Base-by-base conservation (phyloP, 2,329 filamentous ascomycete genomes). In the Ophiostoma himal-ulmi region DNA sequence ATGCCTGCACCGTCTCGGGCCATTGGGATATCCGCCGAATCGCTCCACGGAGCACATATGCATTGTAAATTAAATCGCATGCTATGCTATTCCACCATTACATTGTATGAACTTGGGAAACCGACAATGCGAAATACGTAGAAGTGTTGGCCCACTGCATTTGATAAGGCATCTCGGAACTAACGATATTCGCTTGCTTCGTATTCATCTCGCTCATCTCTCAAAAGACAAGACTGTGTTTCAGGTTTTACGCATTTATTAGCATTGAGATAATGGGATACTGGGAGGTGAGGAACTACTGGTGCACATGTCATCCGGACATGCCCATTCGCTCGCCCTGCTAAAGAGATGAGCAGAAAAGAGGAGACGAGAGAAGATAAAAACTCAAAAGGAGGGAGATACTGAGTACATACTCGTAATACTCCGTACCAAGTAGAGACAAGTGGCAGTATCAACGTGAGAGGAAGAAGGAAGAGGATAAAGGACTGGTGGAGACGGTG, bases 221-320 rank as follows among this genome's bases (percentile, higher is more conserved):
- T 17, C 44, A n/a, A 20, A n/a, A 17, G 44, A 13, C 44, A 1
- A 20, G 17, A 17, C 20, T 7, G 44, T 48, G 44, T 17, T 48
- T 48, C 37, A 39, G 5, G 1, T 11, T 57, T 57, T 57, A 57
- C n/a, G 52, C 30, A 22, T 22, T 22, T 54, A 26, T 57, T 26
- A 10, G 52, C 52, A 5, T 13, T 22, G 20, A n/a, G 44, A 17
- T 20, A 48, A 48, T n/a, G 44, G 6, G 6, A 48, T n/a, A 14
- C 17, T 57, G 52, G 20, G 52, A 57, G 52, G 52, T 22, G 52
- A 57, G 20, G n/a, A 57, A 14, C 52, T 22, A 57, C 52, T 57
- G 30, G 52, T 57, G 52, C n/a, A 62, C 57, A 30, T 62, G 57
- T 62, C 54, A 14, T 62, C 57, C 57, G 57, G 26, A 7, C 57